Evolutionary conservation across 23 red algal genomes (phyloP), one percentile per base, ranked within the genome.

Genomic region (Gracilaria domingensis): DNA sequence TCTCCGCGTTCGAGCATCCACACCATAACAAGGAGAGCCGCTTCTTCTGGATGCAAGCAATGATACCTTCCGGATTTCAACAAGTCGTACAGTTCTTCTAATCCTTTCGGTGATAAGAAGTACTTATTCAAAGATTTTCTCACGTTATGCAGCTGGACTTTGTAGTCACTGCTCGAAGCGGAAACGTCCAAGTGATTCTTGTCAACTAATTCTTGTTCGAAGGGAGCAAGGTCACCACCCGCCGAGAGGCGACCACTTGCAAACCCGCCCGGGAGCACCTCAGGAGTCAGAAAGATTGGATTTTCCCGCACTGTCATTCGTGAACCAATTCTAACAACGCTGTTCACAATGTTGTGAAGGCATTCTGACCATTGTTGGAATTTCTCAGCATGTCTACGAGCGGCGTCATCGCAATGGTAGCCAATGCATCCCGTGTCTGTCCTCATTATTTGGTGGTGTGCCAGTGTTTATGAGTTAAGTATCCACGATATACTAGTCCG

Each of bases 1-100:
- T 71, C 66, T 36, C 66, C 12, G 14, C 66, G 66, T 71, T 71
- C 30, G 3, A 71, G 25, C 66, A 71, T 71, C 66, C 66, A 71
- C 18, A 71, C 12, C 28, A 71, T 17, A 25, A 35, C 66, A 71
- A 71, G 66, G 17, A 71, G 66, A 9, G 66, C 66, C 5, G 30
- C 35, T 35, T 71, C 66, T 71, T 71, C 66, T 39, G 66, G 66
- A 71, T 71, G 35, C 3, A 71, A 8, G 35, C 28, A 34, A 37
- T 39, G 28, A 39, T 71, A 71, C 30, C 12, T 34, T 34, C 66
- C 66, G 12, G 28, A 34, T 18, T 39, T 17, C 5, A 71, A 26
- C n/a, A 71, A 37, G 14, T 34, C 14, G 35, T 35, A 39, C 8
- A 71, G 66, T 39, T 39, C 35, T 34, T 26, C 14, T 26, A 71